These are phyloP conservation scores for Talaromyces sp. DNA, from an alignment of 2,329 filamentous ascomycete genomes.

Conservation along the genomic window DNA sequence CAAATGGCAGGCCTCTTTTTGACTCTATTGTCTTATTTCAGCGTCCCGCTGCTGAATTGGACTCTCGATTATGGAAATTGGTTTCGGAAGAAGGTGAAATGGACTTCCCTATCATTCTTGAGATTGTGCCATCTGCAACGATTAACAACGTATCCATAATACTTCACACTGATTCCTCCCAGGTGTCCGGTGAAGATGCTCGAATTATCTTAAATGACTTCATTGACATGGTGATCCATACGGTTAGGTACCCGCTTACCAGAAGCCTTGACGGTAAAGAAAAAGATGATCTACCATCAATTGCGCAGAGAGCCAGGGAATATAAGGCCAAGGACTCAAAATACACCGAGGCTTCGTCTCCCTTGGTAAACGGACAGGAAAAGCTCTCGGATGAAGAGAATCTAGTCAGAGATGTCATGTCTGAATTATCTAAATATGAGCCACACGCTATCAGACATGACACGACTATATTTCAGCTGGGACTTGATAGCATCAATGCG, in stretches of 20 bases:
- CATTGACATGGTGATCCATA: conserved; percentile 30
- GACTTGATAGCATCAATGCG: conserved; percentile 84
- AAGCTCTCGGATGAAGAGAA: conserved; percentile 39
- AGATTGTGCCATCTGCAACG: conserved; percentile 56
- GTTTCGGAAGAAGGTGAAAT: conserved; percentile 52
- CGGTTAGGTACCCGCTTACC: conserved; percentile 27
- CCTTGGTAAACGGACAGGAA: background rate
- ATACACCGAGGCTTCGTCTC: background rate
- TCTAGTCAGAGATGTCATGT: conserved; percentile 53
- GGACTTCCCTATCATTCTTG: conserved; percentile 69
- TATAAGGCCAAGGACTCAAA: background rate
- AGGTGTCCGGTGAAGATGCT: conserved; percentile 21
- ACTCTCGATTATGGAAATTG: conserved; percentile 48
- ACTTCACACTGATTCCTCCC: conserved; percentile 55
- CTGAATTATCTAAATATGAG: conserved; percentile 53
- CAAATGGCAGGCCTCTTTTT: conserved; percentile 58
- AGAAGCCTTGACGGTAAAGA: conserved; percentile 23
- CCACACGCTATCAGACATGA: conserved; percentile 49
- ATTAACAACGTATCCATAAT: conserved; percentile 53
- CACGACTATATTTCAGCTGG: conserved; percentile 80
- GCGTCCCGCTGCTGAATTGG: conserved; percentile 46
- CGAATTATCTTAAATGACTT: conserved; percentile 27
- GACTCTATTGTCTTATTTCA: conserved; percentile 79
- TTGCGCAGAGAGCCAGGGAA: conserved; percentile 21
- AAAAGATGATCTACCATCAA: conserved; percentile 21